Conservation (phyloP, 768 basidiomycete species). For the Amyloporia xantha region DNA sequence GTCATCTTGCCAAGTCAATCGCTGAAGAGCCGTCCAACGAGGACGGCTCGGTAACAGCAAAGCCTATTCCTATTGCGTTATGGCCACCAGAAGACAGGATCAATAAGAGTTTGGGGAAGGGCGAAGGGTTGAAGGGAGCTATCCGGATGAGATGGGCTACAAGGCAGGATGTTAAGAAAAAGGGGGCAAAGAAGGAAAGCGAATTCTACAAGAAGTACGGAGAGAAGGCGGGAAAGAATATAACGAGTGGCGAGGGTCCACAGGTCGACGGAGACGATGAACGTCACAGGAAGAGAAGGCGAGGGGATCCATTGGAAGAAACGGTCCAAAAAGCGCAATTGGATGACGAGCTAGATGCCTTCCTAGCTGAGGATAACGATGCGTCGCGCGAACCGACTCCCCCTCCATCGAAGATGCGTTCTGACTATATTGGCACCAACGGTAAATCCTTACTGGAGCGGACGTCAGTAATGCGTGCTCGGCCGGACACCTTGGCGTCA, state of each 20-base stretch:
- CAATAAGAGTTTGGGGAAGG: constrained; percentile 60
- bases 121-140: constrained; percentile 57
- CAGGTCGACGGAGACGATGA: constrained; percentile 19
- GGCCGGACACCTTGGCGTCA: constrained; percentile 33
- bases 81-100: constrained; percentile 82
- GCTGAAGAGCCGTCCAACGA: constrained; percentile 43
- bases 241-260: constrained; percentile 27
- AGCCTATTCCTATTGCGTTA: constrained; percentile 61
- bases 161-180: constrained; percentile 68
- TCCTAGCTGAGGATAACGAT: constrained; percentile 43
- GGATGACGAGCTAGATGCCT: constrained; percentile 66
- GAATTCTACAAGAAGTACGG: constrained; percentile 79
- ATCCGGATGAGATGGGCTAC: constrained; percentile 76
- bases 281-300: constrained; percentile 28
- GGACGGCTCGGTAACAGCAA: constrained; percentile 55
- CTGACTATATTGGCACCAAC: constrained; percentile 50
- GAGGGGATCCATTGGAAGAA: constrained; percentile 28
- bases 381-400: constrained; percentile 27
- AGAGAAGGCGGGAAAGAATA: constrained; percentile 52
- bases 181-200: constrained; percentile 64
- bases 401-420: constrained; percentile 61
- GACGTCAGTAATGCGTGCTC: constrained; percentile 41
- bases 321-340: constrained; percentile 36
- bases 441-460: constrained; percentile 50
- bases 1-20: constrained; percentile 43